phyloP scores from a whole-genome alignment of 495 filamentous ascomycete species.

The Bathelium albidoporum region DNA sequence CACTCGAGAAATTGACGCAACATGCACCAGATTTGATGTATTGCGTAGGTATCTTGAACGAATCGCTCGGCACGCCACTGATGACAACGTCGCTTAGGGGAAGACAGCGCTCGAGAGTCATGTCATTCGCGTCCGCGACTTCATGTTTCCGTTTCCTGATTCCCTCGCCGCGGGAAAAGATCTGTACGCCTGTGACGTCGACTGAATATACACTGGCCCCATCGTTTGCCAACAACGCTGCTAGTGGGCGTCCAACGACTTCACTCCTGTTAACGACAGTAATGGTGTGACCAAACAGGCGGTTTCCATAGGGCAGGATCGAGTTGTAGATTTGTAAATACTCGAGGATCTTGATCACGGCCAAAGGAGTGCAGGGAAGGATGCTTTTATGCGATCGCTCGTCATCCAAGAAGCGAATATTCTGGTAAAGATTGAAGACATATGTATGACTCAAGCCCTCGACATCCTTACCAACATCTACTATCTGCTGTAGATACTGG shows the following conservation, averaged over 20 bases:
- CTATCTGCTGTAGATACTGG: constrained; percentile 91
- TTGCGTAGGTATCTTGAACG: constrained; percentile 77
- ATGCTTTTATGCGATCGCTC: constrained; percentile 74
- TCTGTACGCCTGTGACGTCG: constrained; percentile 83
- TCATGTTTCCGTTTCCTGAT: constrained; percentile 74
- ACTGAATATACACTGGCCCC: constrained; percentile 91
- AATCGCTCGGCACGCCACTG: constrained; percentile 76
- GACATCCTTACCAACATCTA: constrained; percentile 81
- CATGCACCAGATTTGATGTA: constrained; percentile 79
- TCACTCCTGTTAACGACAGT: constrained; percentile 92
- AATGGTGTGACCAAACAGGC: constrained; percentile 80
- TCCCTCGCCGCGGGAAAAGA: constrained; percentile 79
- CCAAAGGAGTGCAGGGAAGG: constrained; percentile 89
- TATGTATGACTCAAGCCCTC: constrained; percentile 90
- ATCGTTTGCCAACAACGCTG: constrained; percentile 92
- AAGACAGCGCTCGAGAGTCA: constrained; percentile 65
- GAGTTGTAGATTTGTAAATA: constrained; percentile 92
- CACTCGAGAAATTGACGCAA: constrained; percentile 95
- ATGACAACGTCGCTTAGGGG: constrained; percentile 89
- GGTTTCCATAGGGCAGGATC: constrained; percentile 88
- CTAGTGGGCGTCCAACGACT: constrained; percentile 87
- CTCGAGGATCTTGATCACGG: constrained; percentile 92
- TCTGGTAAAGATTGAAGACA: constrained; percentile 99
- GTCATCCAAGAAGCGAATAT: constrained; percentile 85
- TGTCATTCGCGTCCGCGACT: constrained; percentile 65